Conservation (phyloP, 73 alveolate genomes). For the Paramecium sexaurelia region DNA sequence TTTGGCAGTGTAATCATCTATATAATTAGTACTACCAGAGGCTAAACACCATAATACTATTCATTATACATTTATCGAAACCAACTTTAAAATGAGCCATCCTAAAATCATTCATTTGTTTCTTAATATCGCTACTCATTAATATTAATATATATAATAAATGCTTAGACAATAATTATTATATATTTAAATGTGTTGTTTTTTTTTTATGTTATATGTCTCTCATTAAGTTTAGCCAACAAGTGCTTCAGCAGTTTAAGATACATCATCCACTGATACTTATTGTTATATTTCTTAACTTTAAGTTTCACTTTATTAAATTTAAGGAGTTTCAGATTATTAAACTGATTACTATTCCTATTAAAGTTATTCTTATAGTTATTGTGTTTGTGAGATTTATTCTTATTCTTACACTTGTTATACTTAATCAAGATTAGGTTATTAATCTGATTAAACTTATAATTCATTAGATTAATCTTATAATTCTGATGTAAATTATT, state of each 20-base stretch:
- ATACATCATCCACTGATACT: neutral
- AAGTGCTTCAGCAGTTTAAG: neutral
- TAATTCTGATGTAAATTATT: neutral
- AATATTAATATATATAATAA: too few species aligned
- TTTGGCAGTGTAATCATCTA: conserved; percentile 4
- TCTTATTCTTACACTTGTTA: neutral
- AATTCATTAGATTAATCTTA: neutral
- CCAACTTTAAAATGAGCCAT: conserved; percentile 46
- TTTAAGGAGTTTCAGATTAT: neutral
- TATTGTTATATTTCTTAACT: neutral
- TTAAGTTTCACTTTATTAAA: neutral
- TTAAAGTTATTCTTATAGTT: neutral
- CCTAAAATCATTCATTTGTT: conserved; percentile 29
- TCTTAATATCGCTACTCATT: conserved; percentile 2
- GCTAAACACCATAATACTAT: neutral
- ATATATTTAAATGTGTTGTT: neutral
- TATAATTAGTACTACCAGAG: neutral
- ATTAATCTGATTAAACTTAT: neutral
- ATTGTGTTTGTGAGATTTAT: neutral
- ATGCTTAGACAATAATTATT: neutral
- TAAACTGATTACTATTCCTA: neutral
- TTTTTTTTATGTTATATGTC: neutral
- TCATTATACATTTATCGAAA: neutral
- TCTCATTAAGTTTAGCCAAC: conserved; percentile 25
- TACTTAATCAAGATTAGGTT: neutral